Base-by-base conservation (phyloP, 768 basidiomycete genomes). In the Rhizopogon vesiculosus region DNA sequence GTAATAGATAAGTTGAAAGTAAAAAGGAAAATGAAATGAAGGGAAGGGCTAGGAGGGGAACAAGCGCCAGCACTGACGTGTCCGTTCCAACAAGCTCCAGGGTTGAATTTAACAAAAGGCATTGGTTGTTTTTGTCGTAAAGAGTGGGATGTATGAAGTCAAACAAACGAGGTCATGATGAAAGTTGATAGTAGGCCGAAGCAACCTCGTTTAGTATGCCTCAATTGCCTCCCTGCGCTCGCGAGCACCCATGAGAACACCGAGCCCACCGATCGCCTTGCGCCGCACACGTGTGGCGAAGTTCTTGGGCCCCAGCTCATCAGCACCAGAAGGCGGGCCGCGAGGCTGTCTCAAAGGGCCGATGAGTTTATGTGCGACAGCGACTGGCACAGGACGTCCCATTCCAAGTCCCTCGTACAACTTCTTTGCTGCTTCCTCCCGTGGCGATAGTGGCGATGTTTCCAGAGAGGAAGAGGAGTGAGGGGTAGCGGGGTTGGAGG, bases 341-440 rank as follows among this genome's bases (percentile, higher is more conserved):
- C 85, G 83, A 64, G 92, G 92, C 76, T 93, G 92, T 70, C 92
- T 85, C 53, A 85, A 78, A 57, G 89, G 87, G 66, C 86, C 84
- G 35, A 65, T 56, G 35, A 58, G 54, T 51, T 57, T 56, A 44
- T 73, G 66, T 39, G 68, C 61, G 49, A 71, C 69, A 28, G 74
- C 66, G 38, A 49, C 15, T 22, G 48, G 35, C 9, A 35, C 22
- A 28, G 88, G 82, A 56, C 90, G 81, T 40, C 90, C 89, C 54
- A 93, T 83, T n/a, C 91, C 89, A 41, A 94, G 80, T 40, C 91
- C 91, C 73, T 93, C 91, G 67, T 91, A 93, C 56, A 91, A 72
- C 74, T 89, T 91, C 82, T 91, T 93, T 41, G 86, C 70, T 10
- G 85, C 91, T 73, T 91, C 90, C 72, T 93, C 91, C 74, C 91